Conservation (phyloP, 371 early-diverging fungal species). For the Syncephalastrum contaminatum region DNA sequence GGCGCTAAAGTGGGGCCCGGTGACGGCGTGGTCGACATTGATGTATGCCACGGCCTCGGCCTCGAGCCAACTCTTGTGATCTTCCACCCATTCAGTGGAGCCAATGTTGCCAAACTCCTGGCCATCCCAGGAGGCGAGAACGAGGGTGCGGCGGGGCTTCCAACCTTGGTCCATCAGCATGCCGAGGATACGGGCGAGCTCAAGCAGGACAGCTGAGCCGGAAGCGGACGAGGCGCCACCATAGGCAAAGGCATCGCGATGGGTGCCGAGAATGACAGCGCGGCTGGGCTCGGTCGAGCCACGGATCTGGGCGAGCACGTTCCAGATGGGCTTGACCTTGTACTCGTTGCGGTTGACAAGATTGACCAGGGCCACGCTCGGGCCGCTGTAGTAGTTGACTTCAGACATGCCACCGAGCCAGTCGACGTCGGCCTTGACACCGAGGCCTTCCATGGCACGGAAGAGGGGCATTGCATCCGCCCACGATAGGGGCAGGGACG, state of each 20-base stretch:
- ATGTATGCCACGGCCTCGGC: slow-evolving; percentile 58
- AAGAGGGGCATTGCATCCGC: slow-evolving; percentile 58
- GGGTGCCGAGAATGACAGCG: slow-evolving; percentile 59
- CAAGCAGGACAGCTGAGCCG: slow-evolving; percentile 63
- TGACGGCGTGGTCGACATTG: slow-evolving; percentile 57
- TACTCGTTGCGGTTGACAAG: slow-evolving; percentile 56
- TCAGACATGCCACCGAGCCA: slow-evolving; percentile 52
- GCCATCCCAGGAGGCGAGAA: slow-evolving; percentile 71
- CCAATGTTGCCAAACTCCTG: slow-evolving; percentile 67
- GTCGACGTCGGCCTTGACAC: slow-evolving; percentile 23
- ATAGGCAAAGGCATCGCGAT: slow-evolving; percentile 67
- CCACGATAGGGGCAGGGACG: slow-evolving; percentile 69
- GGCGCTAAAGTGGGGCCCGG: slow-evolving; percentile 51
- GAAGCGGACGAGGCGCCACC: slow-evolving; percentile 65
- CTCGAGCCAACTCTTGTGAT: slow-evolving; percentile 53
- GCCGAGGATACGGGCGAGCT: slow-evolving; percentile 57
- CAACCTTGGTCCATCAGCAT: slow-evolving; percentile 58
- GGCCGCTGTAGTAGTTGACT: slow-evolving; percentile 55
- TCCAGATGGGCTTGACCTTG: slow-evolving; percentile 57
- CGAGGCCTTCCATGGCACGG: slow-evolving; percentile 45
- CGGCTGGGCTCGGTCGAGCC: slow-evolving; percentile 58
- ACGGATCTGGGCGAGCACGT: slow-evolving; percentile 59
- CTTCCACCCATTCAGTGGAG: slow-evolving; percentile 74
- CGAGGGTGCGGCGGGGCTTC: slow-evolving; percentile 65
- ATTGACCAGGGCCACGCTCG: slow-evolving; percentile 46